Evolutionary conservation across 2,329 filamentous ascomycete species (phyloP).

Genomic region (Rhynchosporium agropyri): DNA sequence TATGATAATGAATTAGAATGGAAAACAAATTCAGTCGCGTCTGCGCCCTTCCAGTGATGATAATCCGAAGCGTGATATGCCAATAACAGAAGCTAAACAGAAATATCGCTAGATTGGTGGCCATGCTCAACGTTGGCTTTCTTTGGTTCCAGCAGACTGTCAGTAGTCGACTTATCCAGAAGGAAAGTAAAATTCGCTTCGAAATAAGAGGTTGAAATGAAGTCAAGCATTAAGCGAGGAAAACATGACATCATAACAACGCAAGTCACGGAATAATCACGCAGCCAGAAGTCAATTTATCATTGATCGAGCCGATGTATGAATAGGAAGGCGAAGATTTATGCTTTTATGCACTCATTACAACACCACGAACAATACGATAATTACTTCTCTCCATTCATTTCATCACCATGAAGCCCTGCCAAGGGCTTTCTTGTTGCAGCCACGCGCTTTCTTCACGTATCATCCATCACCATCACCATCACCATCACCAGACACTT

Average conservation of each 20-base stretch:
- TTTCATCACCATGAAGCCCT: not conserved
- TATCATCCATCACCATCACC: not conserved
- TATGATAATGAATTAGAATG: too few species aligned
- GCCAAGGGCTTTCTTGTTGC: not conserved
- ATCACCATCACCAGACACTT: not conserved
- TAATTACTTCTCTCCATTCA: not conserved
- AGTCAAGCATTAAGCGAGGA: not conserved
- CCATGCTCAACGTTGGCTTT: too few species aligned
- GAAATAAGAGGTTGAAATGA: not conserved
- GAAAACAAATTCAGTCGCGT: too few species aligned
- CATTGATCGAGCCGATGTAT: too few species aligned
- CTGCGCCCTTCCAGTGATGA: too few species aligned
- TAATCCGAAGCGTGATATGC: too few species aligned
- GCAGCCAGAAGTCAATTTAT: too few species aligned
- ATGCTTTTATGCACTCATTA: not conserved
- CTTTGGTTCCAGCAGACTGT: too few species aligned
- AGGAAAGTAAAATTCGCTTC: not conserved
- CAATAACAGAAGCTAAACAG: too few species aligned
- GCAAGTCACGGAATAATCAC: not conserved
- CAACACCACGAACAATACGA: conserved; percentile 4
- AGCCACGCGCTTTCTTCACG: not conserved
- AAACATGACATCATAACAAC: not conserved
- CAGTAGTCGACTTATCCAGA: not conserved
- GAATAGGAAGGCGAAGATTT: not conserved
- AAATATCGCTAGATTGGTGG: too few species aligned